Conservation (phyloP, 441 rosid genomes). For the Gossypium lobatum region DNA sequence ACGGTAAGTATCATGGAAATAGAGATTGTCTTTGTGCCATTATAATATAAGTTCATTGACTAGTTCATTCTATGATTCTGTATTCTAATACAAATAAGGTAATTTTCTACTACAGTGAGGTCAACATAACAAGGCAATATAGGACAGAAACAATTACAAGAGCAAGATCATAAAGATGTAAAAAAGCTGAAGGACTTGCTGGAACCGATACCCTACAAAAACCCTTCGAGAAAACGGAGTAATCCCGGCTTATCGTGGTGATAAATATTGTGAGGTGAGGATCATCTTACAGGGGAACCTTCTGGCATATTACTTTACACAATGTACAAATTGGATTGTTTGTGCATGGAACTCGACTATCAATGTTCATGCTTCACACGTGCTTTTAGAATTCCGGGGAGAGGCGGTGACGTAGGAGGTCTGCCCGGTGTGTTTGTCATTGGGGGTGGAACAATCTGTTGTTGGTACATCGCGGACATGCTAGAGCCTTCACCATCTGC, state of each 20-base stretch:
- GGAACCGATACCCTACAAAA: no score
- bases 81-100: no score
- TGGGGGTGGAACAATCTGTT: conserved; percentile 35
- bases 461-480: conserved; percentile 40
- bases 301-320: conserved; percentile 49
- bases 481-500: conserved; percentile 54
- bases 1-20: no score
- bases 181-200: no score
- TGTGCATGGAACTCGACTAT: conserved; percentile 22
- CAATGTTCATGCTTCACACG: conserved; percentile 75
- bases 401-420: conserved; percentile 53
- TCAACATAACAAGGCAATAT: no score
- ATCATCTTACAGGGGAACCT: conserved; percentile 10
- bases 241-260: background rate
- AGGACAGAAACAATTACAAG: no score
- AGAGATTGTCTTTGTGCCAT: no score
- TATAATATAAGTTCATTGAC: no score
- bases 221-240: no score
- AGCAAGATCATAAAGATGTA: no score
- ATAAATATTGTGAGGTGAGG: conserved; percentile 13
- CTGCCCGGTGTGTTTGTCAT: conserved; percentile 32
- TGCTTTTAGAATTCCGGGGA: conserved; percentile 63
- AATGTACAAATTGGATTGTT: conserved; percentile 45
- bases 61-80: background rate
- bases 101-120: no score